Base-by-base conservation (phyloP, 176 grass and related monocot genomes). In the Oryza brachyantha region DNA sequence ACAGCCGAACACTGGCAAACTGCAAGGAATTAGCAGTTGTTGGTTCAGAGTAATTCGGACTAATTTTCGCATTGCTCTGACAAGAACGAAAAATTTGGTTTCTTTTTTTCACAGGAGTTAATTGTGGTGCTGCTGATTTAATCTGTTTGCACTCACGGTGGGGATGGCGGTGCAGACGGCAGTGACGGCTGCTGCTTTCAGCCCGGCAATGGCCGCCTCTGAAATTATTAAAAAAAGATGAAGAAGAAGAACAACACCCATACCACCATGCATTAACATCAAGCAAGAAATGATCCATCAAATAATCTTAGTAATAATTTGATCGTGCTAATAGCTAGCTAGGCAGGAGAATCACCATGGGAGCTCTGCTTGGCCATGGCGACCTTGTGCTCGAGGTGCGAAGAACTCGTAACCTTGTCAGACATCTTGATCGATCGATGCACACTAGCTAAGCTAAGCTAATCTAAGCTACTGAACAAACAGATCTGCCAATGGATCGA, bases 1-100 rank as follows among this genome's bases (percentile, higher is more conserved):
- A 73, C 45, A 55, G 13, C 45, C 29, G 42, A 73, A 73, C 70
- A 54, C 45, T 55, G 26, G 70, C 70, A 12, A 73, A 24, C 70
- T 73, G 70, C 5, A 29, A 34, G 6, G 1, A 3, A 1, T 8
- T 0, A 8, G 0, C 5, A 32, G 7, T 21, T 12, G 9, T 13
- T 54, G 31, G 70, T 8, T 54, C 16, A 73, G 50, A 55, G 22
- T 55, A 45, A 14, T 45, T 55, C 50, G 17, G 12, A 55, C 8
- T 10, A 3, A 3, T n/a, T 17, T 50, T 10, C 21, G 50, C 21
- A 55, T 55, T 55, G 50, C 50, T 55, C 21, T 55, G 19, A 55
- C 50, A 55, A 54, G 19, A 54, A 54, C 6, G 50, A 54, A 0
- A 1, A n/a, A 13, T 13, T 42, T 42, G 41, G 21, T 3, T 21